Conservation (phyloP, 495 filamentous ascomycete genomes). For the Lepidopterella palustris region DNA sequence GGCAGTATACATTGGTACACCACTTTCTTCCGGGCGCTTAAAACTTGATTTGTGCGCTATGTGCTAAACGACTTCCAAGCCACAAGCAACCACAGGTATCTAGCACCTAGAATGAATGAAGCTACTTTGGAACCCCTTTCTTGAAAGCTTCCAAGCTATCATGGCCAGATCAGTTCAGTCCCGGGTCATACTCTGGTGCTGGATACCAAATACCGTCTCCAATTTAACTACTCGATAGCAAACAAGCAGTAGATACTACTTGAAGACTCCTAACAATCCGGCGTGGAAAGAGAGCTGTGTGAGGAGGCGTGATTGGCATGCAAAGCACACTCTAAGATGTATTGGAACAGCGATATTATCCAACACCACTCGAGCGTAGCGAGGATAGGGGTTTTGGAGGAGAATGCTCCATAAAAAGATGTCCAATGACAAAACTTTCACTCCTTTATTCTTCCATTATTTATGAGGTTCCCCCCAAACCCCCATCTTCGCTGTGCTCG, state of each 20-base stretch:
- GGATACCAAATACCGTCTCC: too few species aligned
- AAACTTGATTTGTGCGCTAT: not conserved
- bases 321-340: too few species aligned
- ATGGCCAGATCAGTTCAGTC: not conserved
- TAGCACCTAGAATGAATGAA: conserved; percentile 2
- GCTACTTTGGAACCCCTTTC: conserved; percentile 3
- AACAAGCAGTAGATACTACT: not conserved
- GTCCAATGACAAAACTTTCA: too few species aligned
- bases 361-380: not conserved
- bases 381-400: too few species aligned
- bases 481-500: too few species aligned
- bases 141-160: conserved; percentile 2
- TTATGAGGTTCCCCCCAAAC: too few species aligned
- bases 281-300: too few species aligned
- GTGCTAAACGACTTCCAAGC: not conserved
- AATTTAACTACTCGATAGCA: not conserved
- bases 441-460: too few species aligned
- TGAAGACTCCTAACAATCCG: too few species aligned
- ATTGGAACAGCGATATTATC: too few species aligned
- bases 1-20: not conserved
- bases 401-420: too few species aligned
- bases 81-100: not conserved
- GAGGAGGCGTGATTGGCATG: too few species aligned
- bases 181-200: not conserved
- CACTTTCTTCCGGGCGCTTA: not conserved